phyloP scores from a whole-genome alignment of 495 filamentous ascomycete genomes.

The Neurospora terricola region DNA sequence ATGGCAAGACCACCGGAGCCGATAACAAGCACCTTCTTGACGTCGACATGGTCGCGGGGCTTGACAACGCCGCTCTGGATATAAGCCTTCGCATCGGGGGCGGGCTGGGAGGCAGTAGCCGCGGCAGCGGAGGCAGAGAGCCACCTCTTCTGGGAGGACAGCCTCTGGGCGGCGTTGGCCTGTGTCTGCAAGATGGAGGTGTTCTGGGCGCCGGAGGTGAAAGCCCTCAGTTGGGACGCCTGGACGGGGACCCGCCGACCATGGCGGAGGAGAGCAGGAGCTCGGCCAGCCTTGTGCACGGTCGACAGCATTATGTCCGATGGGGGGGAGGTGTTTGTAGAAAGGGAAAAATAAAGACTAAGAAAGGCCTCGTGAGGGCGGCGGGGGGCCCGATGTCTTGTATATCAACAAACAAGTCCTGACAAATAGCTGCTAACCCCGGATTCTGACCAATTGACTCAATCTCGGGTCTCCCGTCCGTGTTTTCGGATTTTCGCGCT shows the following conservation, averaged over 20 bases:
- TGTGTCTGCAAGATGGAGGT: conserved; percentile 21
- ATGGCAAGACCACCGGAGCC: conserved; percentile 94
- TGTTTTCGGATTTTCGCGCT: conserved; percentile 1
- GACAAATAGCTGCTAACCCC: conserved; percentile 7
- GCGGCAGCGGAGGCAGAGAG: conserved; percentile 27
- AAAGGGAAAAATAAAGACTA: neutral
- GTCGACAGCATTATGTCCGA: conserved; percentile 25
- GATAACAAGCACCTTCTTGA: conserved; percentile 97
- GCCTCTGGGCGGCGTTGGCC: conserved; percentile 11
- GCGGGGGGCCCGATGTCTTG: conserved; percentile 1
- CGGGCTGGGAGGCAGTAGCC: conserved; percentile 40
- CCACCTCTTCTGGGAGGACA: conserved; percentile 27
- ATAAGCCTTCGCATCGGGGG: conserved; percentile 81
- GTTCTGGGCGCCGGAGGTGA: conserved; percentile 25
- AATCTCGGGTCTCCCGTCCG: conserved; percentile 10
- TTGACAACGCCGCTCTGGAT: conserved; percentile 76
- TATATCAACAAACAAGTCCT: neutral
- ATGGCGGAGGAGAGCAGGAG: conserved; percentile 39
- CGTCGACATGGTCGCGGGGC: conserved; percentile 67
- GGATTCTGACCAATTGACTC: conserved; percentile 15
- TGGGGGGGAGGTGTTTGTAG: conserved; percentile 2
- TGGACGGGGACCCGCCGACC: conserved; percentile 34
- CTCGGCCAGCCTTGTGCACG: conserved; percentile 36
- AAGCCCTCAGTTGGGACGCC: conserved; percentile 21
- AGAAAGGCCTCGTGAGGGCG: neutral